Base-by-base conservation (phyloP, 352 stramenopile genomes). In the Phytophthora tentaculata region DNA sequence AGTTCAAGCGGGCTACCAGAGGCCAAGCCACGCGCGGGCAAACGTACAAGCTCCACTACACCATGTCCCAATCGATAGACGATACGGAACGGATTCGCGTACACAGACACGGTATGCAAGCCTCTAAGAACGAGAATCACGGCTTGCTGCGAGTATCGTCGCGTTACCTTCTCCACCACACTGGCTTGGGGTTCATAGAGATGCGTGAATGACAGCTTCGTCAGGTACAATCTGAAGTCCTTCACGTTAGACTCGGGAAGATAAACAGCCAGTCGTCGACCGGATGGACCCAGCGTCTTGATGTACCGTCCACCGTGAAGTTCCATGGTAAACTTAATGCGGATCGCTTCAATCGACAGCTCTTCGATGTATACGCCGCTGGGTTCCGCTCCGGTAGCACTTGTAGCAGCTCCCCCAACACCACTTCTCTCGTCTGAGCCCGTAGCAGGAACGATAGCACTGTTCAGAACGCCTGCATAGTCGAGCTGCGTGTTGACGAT, bases 201-300 rank as follows among this genome's bases (percentile, higher is more conserved):
- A 57, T 96, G 87, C 3, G 79, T 86, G 61, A 95, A 95, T 37
- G 86, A 86, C 26, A 95, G 58, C 45, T 87, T 94, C 2, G 86
- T 91, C 58, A 96, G 76, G 60, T 96, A 91, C 48, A 96, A 51
- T 8, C 84, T 81, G 54, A 96, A 93, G 58, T 96, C 86, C 52
- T 96, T 96, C 9, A 96, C 86, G 73, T 95, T 95, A 16, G 89
- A 95, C 67, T 95, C 88, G 12, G 89, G 89, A n/a, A 96, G 71
- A 37, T 95, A 94, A 54, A 94, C 84, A 14, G 86, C 89, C 20
- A 96, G 61, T 2, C 87, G 80, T 19, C 84, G 72, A 6, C 86
- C 87, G 0, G 84, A 92, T 16, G 87, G 88, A 0, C 89, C 89
- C 1, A 96, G 67, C 2, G 86, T 95, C 62, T 94, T 92, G 62